These are phyloP conservation scores for Acorus calamus DNA, from an alignment of 106 monocot genomes.

Conservation along the genomic window DNA sequence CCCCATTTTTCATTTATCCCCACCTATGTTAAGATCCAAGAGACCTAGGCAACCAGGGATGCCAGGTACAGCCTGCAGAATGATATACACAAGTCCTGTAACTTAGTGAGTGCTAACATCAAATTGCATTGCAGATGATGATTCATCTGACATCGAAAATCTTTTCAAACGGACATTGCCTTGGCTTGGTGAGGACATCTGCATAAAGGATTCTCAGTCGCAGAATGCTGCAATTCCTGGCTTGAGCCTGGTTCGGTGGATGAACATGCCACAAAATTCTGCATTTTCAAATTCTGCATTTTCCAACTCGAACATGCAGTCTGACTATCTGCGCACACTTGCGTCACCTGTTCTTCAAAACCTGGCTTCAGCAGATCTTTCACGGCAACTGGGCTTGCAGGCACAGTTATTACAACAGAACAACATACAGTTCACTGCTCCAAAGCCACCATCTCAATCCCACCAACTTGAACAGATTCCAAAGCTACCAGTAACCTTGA, in stretches of 20 bases:
- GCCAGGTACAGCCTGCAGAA: conserved; percentile 19
- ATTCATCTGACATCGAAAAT: conserved; percentile 74
- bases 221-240: conserved; percentile 69
- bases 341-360: conserved; percentile 49
- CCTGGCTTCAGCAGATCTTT: conserved; percentile 36
- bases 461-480: conserved; percentile 39
- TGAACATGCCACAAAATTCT: conserved; percentile 77
- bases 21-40: conserved; percentile 88
- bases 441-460: conserved; percentile 33
- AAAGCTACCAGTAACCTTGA: conserved; percentile 34
- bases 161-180: conserved; percentile 78
- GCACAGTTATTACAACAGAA: conserved; percentile 46
- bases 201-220: conserved; percentile 68
- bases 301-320: conserved; percentile 37
- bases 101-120: too few relatives aligned
- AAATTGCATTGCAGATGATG: conserved; percentile 42
- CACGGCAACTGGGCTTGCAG: conserved; percentile 50
- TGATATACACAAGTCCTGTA: too few relatives aligned
- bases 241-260: conserved; percentile 69
- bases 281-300: conserved; percentile 6
- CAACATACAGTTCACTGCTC: conserved; percentile 36
- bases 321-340: conserved; percentile 44
- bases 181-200: conserved; percentile 83
- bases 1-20: conserved; percentile 93
- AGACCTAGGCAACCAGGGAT: conserved; percentile 67